A percentile compares a stretch with the other conserved stretches of the same genome.
Evolutionary conservation across 108 stramenopile species (phyloP).

Genomic region (Cyclotella kingstonii): DNA sequence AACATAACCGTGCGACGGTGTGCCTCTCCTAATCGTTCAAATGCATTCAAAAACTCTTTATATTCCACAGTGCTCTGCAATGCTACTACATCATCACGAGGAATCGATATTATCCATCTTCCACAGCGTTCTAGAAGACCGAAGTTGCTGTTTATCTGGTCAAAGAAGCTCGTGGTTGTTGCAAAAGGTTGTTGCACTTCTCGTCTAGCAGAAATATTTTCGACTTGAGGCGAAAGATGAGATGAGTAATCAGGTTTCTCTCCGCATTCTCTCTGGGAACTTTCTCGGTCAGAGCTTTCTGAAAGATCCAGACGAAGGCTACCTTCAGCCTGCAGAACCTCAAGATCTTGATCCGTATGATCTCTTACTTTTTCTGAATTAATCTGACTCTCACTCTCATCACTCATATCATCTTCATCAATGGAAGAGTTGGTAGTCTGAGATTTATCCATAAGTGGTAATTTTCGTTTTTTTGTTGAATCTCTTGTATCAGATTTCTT

Average conservation of each 20-base stretch:
- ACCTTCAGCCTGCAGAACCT: background rate
- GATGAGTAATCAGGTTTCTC: constrained; percentile 4
- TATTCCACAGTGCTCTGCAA: constrained; percentile 65
- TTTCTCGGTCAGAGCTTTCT: background rate
- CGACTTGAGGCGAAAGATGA: background rate
- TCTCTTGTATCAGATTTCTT: too few species aligned
- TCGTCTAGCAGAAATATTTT: background rate
- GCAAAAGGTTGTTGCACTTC: background rate
- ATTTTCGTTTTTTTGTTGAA: background rate
- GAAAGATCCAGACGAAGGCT: background rate
- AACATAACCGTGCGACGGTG: constrained; percentile 57
- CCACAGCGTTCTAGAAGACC: constrained; percentile 68
- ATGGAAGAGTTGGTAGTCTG: background rate
- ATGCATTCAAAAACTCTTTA: constrained; percentile 56
- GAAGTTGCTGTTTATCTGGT: constrained; percentile 16
- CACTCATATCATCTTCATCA: background rate
- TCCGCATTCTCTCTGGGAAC: background rate
- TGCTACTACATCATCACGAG: constrained; percentile 59
- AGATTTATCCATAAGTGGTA: background rate
- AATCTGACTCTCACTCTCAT: background rate
- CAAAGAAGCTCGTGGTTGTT: background rate
- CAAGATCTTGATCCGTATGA: background rate
- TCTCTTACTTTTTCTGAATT: too few species aligned
- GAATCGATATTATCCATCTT: constrained; percentile 66
- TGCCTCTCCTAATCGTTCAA: constrained; percentile 57